These are phyloP conservation scores for Claviceps sp. DNA, from an alignment of 2,329 filamentous ascomycete species.

Conservation along the genomic window DNA sequence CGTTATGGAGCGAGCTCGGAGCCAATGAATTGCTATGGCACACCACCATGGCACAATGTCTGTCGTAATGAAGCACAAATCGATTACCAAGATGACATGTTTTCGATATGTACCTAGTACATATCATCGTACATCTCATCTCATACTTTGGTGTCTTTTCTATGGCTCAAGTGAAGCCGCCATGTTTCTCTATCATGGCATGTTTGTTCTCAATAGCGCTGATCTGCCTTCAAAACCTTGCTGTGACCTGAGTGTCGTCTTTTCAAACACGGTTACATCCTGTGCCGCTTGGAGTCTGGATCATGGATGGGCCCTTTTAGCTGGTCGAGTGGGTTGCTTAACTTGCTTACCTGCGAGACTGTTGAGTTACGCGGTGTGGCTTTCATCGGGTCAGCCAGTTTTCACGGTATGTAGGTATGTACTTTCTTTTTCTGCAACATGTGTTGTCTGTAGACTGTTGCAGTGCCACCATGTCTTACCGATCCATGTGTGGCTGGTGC, in stretches of 20 bases:
- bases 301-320: background rate
- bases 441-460: background rate
- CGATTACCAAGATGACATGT: too few relatives aligned
- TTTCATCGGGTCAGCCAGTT: background rate
- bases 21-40: background rate
- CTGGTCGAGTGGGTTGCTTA: background rate
- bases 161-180: background rate
- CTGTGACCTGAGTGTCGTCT: background rate
- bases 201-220: background rate
- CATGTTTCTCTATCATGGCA: background rate
- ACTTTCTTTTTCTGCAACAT: background rate
- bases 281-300: background rate
- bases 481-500: background rate
- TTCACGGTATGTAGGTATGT: background rate
- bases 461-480: background rate
- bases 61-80: too few relatives aligned
- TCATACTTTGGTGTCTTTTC: background rate
- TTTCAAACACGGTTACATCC: background rate
- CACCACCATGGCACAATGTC: background rate
- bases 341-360: background rate
- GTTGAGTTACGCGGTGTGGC: background rate
- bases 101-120: too few relatives aligned
- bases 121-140: too few relatives aligned
- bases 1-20: background rate
- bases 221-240: background rate